Evolutionary conservation across 495 filamentous ascomycete species (phyloP).

Genomic region (Neurospora sp.): DNA sequence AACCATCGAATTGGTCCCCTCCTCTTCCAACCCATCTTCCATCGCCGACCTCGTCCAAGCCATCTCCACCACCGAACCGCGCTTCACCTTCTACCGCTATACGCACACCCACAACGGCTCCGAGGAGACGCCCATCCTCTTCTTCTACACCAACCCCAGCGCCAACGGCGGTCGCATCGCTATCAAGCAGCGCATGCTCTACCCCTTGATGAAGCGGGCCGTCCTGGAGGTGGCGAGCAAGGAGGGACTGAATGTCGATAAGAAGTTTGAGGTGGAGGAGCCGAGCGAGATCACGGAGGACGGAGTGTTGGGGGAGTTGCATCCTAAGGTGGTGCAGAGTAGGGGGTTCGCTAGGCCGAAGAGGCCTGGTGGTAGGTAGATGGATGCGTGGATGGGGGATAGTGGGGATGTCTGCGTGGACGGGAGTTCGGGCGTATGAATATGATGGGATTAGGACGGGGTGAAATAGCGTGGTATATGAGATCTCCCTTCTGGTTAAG

Average conservation of each 20-base stretch:
- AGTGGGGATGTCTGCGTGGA: too few species aligned
- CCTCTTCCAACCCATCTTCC: conserved; percentile 30
- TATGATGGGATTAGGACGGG: neutral
- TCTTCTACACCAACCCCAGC: conserved; percentile 88
- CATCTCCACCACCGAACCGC: conserved; percentile 74
- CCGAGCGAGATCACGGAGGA: conserved; percentile 72
- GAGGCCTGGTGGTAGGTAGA: conserved; percentile 53
- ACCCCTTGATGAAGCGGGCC: conserved; percentile 69
- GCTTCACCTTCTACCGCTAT: conserved; percentile 85
- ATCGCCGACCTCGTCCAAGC: conserved; percentile 41
- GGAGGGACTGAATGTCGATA: conserved; percentile 61
- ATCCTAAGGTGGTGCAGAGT: conserved; percentile 57
- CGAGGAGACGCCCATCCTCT: conserved; percentile 59
- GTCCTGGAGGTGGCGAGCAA: conserved; percentile 57
- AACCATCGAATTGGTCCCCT: conserved; percentile 59
- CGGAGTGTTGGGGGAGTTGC: conserved; percentile 62
- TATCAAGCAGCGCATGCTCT: conserved; percentile 92
- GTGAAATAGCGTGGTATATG: too few species aligned
- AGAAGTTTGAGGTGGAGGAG: conserved; percentile 53
- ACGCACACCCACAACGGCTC: conserved; percentile 39
- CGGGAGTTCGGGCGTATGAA: neutral
- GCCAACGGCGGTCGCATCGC: conserved; percentile 45
- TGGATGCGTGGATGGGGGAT: neutral
- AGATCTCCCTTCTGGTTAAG: too few species aligned
- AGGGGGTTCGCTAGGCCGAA: conserved; percentile 80